These are phyloP conservation scores for Usnea hakonensis DNA, from an alignment of 495 filamentous ascomycete genomes.

Conservation along the genomic window DNA sequence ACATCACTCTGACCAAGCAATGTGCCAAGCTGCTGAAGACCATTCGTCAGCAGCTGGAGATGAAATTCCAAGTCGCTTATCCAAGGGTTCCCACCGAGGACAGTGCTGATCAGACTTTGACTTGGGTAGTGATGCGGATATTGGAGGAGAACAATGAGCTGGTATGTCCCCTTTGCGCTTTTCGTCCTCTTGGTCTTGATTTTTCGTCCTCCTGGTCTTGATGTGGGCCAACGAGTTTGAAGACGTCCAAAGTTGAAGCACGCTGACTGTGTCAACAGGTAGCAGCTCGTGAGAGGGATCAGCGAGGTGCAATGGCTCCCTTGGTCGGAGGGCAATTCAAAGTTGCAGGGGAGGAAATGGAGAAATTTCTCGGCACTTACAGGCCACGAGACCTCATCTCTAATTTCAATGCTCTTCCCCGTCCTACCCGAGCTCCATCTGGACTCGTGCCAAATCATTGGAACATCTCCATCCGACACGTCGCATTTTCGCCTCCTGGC, in stretches of 20 bases:
- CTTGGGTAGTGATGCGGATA: slow-evolving; percentile 4
- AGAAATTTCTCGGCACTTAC: slow-evolving; percentile 6
- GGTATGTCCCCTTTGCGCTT: not conserved
- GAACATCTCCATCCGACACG: slow-evolving; percentile 19
- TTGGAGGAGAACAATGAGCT: slow-evolving; percentile 10
- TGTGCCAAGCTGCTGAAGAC: slow-evolving; percentile 9
- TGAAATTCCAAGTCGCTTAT: not conserved
- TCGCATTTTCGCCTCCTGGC: slow-evolving; percentile 10
- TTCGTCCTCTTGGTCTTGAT: not conserved
- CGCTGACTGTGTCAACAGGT: not conserved
- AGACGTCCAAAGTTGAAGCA: not conserved
- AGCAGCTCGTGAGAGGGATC: not conserved
- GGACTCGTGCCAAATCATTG: slow-evolving; percentile 15
- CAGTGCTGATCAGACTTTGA: slow-evolving; percentile 5
- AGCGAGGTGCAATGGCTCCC: not conserved
- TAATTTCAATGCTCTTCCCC: slow-evolving; percentile 15
- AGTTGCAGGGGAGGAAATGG: not conserved
- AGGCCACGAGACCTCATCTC: slow-evolving; percentile 8
- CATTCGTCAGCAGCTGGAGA: slow-evolving; percentile 8
- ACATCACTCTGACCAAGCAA: slow-evolving; percentile 14
- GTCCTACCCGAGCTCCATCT: slow-evolving; percentile 5
- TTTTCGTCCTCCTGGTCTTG: not conserved
- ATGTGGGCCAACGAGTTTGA: not conserved
- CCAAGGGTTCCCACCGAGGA: slow-evolving; percentile 7
- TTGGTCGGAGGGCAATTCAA: not conserved